Evolutionary conservation across 768 basidiomycete species (phyloP).

Genomic region (Tephrocybe sp.): DNA sequence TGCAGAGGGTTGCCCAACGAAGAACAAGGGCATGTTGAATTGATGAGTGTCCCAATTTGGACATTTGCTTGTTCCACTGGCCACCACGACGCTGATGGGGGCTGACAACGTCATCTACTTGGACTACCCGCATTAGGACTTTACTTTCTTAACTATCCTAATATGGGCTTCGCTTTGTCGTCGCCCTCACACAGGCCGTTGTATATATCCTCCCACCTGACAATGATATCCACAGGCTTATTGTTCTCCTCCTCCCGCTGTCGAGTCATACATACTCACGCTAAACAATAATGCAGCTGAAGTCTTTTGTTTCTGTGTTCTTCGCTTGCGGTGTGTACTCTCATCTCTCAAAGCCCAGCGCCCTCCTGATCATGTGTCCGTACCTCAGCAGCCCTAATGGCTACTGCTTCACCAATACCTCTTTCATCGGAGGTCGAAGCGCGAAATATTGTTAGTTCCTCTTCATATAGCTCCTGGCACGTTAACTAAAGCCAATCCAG

Average conservation of each 20-base stretch:
- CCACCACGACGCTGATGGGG: too few relatives aligned
- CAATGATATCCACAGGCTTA: constrained; percentile 8
- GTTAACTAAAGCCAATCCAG: background rate
- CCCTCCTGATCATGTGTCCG: background rate
- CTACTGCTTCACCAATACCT: constrained; percentile 28
- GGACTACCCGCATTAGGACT: constrained; percentile 12
- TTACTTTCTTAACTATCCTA: constrained; percentile 19
- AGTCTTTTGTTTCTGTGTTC: constrained; percentile 20
- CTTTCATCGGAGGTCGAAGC: constrained; percentile 19
- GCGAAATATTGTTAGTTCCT: constrained; percentile 5
- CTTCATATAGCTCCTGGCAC: background rate
- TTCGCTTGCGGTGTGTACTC: constrained; percentile 26
- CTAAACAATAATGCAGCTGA: constrained; percentile 27
- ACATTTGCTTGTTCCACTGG: constrained; percentile 11
- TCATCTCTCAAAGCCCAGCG: background rate
- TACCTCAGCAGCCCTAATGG: constrained; percentile 17
- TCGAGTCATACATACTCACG: background rate
- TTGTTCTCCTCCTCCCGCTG: constrained; percentile 8
- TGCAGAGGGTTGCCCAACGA: background rate
- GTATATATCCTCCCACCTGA: constrained; percentile 9
- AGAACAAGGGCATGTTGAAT: constrained; percentile 9
- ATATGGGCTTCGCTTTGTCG: constrained; percentile 21
- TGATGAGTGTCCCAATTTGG: constrained; percentile 6
- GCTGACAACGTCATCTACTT: too few relatives aligned
- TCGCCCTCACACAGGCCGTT: background rate